phyloP scores from a whole-genome alignment of 2,329 filamentous ascomycete species.

The Pseudogymnoascus sp. region DNA sequence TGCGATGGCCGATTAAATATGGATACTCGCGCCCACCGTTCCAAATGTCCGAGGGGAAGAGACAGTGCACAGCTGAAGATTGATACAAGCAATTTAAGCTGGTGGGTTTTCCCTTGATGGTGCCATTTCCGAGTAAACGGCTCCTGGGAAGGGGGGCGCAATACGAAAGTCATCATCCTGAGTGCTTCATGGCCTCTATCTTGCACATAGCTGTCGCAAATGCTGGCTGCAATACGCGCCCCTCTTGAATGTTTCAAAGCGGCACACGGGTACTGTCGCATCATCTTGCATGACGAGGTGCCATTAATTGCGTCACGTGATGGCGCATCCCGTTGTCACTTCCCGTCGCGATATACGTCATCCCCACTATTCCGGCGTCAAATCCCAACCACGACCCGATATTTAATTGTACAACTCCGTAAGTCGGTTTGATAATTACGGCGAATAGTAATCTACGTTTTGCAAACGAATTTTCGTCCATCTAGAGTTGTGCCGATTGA shows the following conservation, averaged over 20 bases:
- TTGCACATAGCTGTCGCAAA: neutral
- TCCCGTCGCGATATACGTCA: neutral
- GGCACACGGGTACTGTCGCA: neutral
- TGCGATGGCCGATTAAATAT: neutral
- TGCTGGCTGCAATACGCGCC: neutral
- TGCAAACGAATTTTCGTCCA: neutral
- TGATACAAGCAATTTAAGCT: conserved; percentile 1
- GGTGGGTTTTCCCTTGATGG: neutral
- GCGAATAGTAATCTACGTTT: neutral
- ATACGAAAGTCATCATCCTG: neutral
- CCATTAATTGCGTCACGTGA: conserved; percentile 1
- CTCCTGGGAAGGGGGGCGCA: neutral
- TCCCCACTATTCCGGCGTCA: neutral
- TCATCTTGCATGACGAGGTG: neutral
- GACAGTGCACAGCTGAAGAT: neutral
- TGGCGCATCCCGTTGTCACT: neutral
- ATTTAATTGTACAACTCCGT: neutral
- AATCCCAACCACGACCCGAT: neutral
- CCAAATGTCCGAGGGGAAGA: neutral
- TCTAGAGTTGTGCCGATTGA: neutral
- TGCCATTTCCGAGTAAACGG: neutral
- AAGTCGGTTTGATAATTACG: neutral
- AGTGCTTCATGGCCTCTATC: neutral
- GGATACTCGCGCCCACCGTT: neutral
- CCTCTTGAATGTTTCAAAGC: neutral